Evolutionary conservation across 306 rosid species (phyloP), one percentile per base, ranked within the genome.

Genomic region (Cucurbita maxima): DNA sequence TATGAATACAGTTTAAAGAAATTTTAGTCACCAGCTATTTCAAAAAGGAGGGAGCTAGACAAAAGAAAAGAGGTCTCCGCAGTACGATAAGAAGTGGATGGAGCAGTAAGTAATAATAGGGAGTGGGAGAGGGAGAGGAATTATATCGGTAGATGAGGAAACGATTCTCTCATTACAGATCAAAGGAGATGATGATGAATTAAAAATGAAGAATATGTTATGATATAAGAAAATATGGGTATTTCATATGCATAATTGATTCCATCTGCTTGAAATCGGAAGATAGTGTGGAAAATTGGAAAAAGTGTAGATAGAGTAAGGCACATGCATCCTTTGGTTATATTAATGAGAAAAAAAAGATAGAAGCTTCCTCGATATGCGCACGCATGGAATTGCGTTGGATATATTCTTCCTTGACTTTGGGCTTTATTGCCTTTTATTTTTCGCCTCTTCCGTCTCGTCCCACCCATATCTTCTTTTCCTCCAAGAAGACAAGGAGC

Each of bases 311-410:
- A 41, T n/a, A 18, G 47, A 61, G 71, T 41, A 64, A 40, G 50
- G 52, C 71, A 64, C 71, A 64, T 64, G 71, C 36, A 64, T n/a
- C n/a, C 25, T 59, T 4, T 9, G 61, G 4, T 1, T 50, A 41
- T 10, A 16, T 64, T 9, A 64, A 64, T 9, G 14, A 41, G 18
- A 57, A 20, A 57, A 57, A 57, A 67, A 67, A 67, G 72, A 44
- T 67, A 88, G 98, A 93, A 93, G 97, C 96, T 90, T 93, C 98
- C 97, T 90, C 93, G 98, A 86, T 83, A 84, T 83, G 64, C 79
- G 87, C 81, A 87, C 81, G 85, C 96, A 82, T 90, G 96, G 94
- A 84, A 93, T 96, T 93, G 98, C 98, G 97, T 87, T 87, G 88
- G 52, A 71, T 2, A 54, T 84, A 87, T 93, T 93, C 25, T 92